These are phyloP conservation scores for Azolla pinnata DNA, from an alignment of 75 land plant genomes.

Conservation along the genomic window DNA sequence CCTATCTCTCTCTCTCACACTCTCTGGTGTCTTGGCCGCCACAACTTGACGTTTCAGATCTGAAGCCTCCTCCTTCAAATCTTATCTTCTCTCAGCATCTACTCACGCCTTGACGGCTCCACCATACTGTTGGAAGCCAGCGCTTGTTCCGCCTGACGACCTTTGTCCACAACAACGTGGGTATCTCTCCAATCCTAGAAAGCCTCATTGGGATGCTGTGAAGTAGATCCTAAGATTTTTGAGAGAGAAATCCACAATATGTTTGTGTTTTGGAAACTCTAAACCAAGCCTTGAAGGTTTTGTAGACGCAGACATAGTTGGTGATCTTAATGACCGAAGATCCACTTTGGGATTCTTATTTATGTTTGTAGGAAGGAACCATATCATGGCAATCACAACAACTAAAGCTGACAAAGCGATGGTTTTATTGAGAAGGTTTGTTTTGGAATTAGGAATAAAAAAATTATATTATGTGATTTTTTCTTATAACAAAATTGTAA, in stretches of 20 bases:
- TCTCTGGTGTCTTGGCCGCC: too few relatives aligned
- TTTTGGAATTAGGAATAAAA: constrained; percentile 7
- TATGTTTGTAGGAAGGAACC: constrained; percentile 13
- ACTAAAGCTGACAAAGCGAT: constrained; percentile 19
- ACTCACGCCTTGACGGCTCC: too few relatives aligned
- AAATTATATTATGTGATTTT: constrained; percentile 6
- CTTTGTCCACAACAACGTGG: too few relatives aligned
- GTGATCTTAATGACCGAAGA: constrained; percentile 12
- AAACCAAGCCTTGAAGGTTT: constrained; percentile 8
- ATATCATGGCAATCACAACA: constrained; percentile 12
- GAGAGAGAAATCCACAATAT: constrained; percentile 5
- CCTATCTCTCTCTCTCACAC: too few relatives aligned
- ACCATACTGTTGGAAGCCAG: too few relatives aligned
- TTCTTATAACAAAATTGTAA: constrained; percentile 15
- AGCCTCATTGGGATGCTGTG: constrained; percentile 13
- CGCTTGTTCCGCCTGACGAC: too few relatives aligned
- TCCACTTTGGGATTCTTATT: constrained; percentile 10
- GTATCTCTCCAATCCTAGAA: constrained; percentile 14
- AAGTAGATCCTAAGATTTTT: constrained; percentile 20
- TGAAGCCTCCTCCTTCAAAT: too few relatives aligned
- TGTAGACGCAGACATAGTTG: neutral
- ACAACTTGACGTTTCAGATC: too few relatives aligned
- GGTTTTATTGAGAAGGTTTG: constrained; percentile 15
- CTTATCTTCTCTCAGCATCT: too few relatives aligned
- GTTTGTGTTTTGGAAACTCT: constrained; percentile 8